Evolutionary conservation across 2,329 filamentous ascomycete species (phyloP).

Genomic region (Pseudogymnoascus sp.): DNA sequence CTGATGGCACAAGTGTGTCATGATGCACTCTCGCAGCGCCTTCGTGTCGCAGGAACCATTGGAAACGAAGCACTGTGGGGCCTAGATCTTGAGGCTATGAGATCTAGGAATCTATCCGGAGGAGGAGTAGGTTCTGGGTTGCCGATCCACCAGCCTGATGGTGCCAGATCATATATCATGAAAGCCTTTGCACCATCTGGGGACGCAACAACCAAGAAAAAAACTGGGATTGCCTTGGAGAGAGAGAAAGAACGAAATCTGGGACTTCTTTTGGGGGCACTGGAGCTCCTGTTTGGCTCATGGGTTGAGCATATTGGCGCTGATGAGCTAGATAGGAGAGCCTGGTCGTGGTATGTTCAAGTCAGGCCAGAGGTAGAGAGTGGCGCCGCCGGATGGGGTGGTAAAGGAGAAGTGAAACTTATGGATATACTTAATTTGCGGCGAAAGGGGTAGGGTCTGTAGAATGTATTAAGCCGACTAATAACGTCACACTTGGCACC

Average conservation of each 20-base stretch:
- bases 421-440: slow-evolving; percentile 57
- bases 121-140: slow-evolving; percentile 43
- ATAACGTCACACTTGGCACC: not conserved
- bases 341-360: slow-evolving; percentile 75
- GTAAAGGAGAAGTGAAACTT: slow-evolving; percentile 63
- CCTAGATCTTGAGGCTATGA: slow-evolving; percentile 46
- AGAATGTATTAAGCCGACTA: not conserved
- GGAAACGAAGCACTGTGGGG: slow-evolving; percentile 54
- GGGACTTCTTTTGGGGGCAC: slow-evolving; percentile 58
- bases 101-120: slow-evolving; percentile 18
- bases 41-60: slow-evolving; percentile 36
- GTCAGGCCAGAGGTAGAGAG: slow-evolving; percentile 68
- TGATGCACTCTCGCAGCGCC: slow-evolving; percentile 45
- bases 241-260: slow-evolving; percentile 63
- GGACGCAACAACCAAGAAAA: slow-evolving; percentile 39
- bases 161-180: slow-evolving; percentile 52
- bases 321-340: slow-evolving; percentile 64
- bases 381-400: slow-evolving; percentile 74
- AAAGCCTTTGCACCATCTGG: slow-evolving; percentile 46
- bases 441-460: slow-evolving; percentile 27
- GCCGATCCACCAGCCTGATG: slow-evolving; percentile 67
- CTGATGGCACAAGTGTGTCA: slow-evolving; percentile 52
- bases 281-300: slow-evolving; percentile 65
- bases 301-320: slow-evolving; percentile 59
- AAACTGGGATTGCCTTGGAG: slow-evolving; percentile 42